Evolutionary conservation across 345 rosid species (phyloP).

Genomic region (Crucihimalaya himalaica): DNA sequence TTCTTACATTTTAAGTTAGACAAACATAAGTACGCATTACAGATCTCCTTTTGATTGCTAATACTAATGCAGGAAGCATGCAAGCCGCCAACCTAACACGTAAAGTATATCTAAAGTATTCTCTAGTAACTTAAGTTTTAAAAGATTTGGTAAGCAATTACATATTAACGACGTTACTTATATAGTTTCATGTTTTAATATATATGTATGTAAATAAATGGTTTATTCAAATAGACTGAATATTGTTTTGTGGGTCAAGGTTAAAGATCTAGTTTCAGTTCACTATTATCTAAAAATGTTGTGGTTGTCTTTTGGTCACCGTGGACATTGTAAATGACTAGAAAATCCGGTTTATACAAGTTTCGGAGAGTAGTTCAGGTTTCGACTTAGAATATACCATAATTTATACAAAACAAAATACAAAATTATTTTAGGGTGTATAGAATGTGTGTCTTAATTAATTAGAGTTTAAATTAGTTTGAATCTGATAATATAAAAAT

Average conservation of each 20-base stretch:
- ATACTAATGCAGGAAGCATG: conserved; percentile 35
- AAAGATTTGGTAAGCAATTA: neutral
- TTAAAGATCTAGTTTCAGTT: neutral
- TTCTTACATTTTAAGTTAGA: neutral
- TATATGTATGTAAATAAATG: conserved; percentile 1
- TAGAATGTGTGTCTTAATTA: neutral
- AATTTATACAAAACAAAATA: neutral
- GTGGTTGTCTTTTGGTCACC: neutral
- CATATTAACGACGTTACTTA: neutral
- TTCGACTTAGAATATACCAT: neutral
- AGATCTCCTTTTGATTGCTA: conserved; percentile 1
- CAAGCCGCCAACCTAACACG: conserved; percentile 34
- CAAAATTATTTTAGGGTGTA: neutral
- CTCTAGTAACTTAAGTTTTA: neutral
- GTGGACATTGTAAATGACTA: neutral
- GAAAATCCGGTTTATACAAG: neutral
- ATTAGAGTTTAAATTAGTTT: neutral
- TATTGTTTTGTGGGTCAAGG: neutral
- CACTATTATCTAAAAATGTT: neutral
- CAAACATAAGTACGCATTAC: neutral
- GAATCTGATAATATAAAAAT: neutral
- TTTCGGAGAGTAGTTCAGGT: neutral
- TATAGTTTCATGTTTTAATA: neutral
- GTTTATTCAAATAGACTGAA: neutral
- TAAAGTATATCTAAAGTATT: conserved; percentile 10